Evolutionary conservation across 2,329 filamentous ascomycete species (phyloP).

Genomic region (Hypoxylon sp.): DNA sequence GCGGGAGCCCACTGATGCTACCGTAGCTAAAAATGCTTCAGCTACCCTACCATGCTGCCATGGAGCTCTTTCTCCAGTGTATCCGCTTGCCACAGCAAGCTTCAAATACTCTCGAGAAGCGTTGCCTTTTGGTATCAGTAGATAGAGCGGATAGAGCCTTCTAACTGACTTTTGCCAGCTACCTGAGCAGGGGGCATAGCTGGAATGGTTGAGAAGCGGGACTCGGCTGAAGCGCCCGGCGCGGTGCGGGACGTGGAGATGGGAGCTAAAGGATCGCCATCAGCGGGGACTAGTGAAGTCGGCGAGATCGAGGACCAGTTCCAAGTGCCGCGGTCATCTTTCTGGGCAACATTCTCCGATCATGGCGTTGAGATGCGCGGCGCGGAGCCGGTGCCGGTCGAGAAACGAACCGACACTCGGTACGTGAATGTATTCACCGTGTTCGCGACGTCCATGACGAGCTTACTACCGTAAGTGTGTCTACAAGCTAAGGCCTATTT

Average conservation of each 20-base stretch:
- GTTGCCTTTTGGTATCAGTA: neutral
- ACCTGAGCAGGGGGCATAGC: conserved; percentile 16
- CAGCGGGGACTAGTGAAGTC: conserved; percentile 26
- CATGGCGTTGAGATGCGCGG: conserved; percentile 53
- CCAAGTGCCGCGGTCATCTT: conserved; percentile 32
- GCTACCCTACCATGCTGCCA: neutral
- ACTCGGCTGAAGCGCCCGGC: conserved; percentile 11
- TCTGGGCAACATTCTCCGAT: conserved; percentile 38
- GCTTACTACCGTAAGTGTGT: conserved; percentile 52
- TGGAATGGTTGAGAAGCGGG: conserved; percentile 11
- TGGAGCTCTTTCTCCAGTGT: neutral
- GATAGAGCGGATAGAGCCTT: conserved; percentile 2
- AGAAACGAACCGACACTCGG: conserved; percentile 53
- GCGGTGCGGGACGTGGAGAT: conserved; percentile 31
- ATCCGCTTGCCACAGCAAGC: neutral
- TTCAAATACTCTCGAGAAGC: conserved; percentile 1
- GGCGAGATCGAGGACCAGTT: conserved; percentile 39
- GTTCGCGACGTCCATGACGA: conserved; percentile 54
- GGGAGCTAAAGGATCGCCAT: conserved; percentile 29
- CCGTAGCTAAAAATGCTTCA: conserved; percentile 19
- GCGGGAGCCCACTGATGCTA: conserved; percentile 20
- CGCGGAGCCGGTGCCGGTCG: conserved; percentile 52
- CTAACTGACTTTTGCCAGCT: neutral
- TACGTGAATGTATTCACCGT: conserved; percentile 55
- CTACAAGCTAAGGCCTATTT: neutral